Evolutionary conservation across 495 filamentous ascomycete genomes (phyloP), one percentile per base, ranked within the genome.

Genomic region (Talaromyces nanjingensis): DNA sequence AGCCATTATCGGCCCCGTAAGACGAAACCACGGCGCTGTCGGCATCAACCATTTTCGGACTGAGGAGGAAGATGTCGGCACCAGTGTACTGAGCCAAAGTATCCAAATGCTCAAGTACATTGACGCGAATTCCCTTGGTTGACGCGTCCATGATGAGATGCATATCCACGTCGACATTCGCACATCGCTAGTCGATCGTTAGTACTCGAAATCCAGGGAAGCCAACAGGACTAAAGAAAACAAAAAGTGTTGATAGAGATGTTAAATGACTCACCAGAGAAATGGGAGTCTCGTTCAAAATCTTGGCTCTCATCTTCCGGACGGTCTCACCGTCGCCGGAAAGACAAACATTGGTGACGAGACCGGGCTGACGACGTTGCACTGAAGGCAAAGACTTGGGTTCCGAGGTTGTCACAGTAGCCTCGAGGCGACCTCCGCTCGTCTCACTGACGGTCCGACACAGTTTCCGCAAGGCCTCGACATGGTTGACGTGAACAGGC

Each of bases 41-140:
- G 11, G 76, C 76, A 70, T 84, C 81, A 58, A 76, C 73, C 60
- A 80, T 72, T 76, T 91, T 96, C 24, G 91, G 93, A 59, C 88
- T 91, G 63, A 98, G 82, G 18, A 98, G 79, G 75, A 98, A 98
- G 67, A 98, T 94, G 73, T 98, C 96, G 63, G 96, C 92, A 27
- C 93, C 94, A 65, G 92, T 96, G 72, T 88, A 92, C 54, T 78
- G 81, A 22, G 94, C 89, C 71, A 94, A 84, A 39, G 86, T 85
- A 70, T 97, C 90, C 65, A 98, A 81, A 69, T 93, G 91, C 27
- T 89, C 86, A n/a, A 92, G 81, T 22, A 97, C 88, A 66, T 85
- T 86, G 4, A 84, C 77, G 65, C 88, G 83, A 57, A 91, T 79
- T 6, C 83, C 88, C 65, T 86, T 86, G 34, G 87, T 77, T 20